These are phyloP conservation scores for Penicillium digitatum DNA, from an alignment of 2,329 filamentous ascomycete species.

Conservation along the genomic window DNA sequence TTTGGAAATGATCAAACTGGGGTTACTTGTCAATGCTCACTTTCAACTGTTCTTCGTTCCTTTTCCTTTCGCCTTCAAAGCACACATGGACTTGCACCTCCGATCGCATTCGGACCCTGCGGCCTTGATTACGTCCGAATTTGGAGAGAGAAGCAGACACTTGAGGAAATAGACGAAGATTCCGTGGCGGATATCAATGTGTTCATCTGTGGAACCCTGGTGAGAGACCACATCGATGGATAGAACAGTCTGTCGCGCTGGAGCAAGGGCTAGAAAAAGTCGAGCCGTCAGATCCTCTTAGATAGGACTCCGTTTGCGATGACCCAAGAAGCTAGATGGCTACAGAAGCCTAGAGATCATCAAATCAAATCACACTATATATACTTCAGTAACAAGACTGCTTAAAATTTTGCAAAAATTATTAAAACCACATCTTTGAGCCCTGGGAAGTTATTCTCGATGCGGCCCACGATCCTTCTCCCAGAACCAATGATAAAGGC, in stretches of 20 bases:
- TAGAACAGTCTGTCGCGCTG: neutral
- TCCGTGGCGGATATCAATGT: neutral
- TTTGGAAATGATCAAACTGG: too few species aligned
- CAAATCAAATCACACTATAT: neutral
- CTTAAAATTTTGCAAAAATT: too few species aligned
- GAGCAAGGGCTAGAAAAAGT: neutral
- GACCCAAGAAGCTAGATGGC: neutral
- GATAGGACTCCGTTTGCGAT: neutral
- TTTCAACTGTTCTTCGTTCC: too few species aligned
- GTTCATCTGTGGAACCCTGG: neutral
- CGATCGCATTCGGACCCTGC: too few species aligned
- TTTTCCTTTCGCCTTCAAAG: too few species aligned
- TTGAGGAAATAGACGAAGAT: neutral
- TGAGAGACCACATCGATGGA: too few species aligned
- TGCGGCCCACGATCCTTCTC: constrained; percentile 26
- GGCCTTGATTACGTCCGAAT: too few species aligned
- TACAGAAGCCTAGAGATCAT: too few species aligned
- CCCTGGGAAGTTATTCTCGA: neutral
- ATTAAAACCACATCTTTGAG: neutral
- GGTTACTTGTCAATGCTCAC: too few species aligned
- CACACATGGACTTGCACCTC: too few species aligned
- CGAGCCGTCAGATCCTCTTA: neutral
- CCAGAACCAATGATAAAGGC: constrained; percentile 43
- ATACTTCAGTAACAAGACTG: neutral
- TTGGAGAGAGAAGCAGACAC: too few species aligned